A percentile compares a stretch with the other conserved stretches of the same genome.
These are phyloP conservation scores for Agaricus bisporus DNA, from an alignment of 768 basidiomycete genomes.

Conservation along the genomic window DNA sequence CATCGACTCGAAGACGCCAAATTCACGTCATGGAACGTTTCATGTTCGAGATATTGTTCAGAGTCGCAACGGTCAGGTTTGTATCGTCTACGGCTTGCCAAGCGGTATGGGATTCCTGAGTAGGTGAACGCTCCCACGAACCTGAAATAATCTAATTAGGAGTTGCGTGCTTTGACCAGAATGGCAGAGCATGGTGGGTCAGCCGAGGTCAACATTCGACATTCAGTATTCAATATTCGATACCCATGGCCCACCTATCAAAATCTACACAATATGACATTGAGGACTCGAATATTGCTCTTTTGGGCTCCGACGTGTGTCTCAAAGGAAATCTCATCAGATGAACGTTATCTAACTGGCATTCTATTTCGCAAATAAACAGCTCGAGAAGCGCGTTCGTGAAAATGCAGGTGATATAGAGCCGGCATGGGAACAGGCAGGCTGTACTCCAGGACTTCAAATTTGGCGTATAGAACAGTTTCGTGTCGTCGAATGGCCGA, in stretches of 20 bases:
- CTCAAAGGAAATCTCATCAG: not conserved
- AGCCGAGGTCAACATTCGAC: no score
- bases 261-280: conserved; percentile 48
- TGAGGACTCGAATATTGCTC: conserved; percentile 55
- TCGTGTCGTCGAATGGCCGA: conserved; percentile 46
- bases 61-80: no score
- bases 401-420: conserved; percentile 47
- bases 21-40: no score
- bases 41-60: no score
- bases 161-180: no score
- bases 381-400: conserved; percentile 54
- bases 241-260: conserved; percentile 36
- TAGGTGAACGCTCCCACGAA: no score
- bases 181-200: no score
- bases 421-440: conserved; percentile 44
- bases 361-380: not conserved
- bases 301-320: conserved; percentile 57
- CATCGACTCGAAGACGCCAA: no score
- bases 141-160: no score
- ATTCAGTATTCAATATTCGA: not conserved
- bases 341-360: not conserved
- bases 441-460: conserved; percentile 35
- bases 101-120: no score
- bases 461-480: conserved; percentile 60
- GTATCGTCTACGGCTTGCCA: no score